Evolutionary conservation across 257 asterid species (phyloP), one percentile per base, ranked within the genome.

Genomic region (Gentiana straminea): DNA sequence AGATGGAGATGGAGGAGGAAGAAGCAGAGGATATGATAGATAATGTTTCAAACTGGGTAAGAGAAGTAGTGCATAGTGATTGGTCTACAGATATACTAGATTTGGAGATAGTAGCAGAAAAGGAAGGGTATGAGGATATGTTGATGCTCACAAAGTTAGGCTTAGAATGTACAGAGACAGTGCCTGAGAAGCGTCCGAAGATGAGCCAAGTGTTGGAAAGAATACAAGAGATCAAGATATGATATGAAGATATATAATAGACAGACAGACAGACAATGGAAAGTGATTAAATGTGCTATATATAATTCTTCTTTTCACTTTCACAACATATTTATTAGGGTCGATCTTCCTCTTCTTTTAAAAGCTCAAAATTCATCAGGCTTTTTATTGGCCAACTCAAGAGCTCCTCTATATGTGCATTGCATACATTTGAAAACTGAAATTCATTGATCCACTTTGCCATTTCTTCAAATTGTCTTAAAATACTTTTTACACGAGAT

Each of bases 1-100:
- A 24, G 50, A 12, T 52, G 8, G 56, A 41, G 24, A 13, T 33
- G 11, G 49, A 9, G 11, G 73, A 53, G 50, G 56, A 41, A 12
- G 33, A 38, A n/a, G 49, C 9, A 8, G 73, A 53, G 50, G 50
- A 34, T 33, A n/a, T 7, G 12, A 50, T 9, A 1, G 66, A 56
- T 41, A 87, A 79, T 65, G 68, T 83, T 4, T 81, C 88, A 1
- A 82, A 73, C 11, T 86, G 94, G 94, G 90, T 83, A 5, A 69
- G 78, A 38, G 62, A 69, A 8, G 78, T 82, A 7, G 77, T 81
- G 10, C 62, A 65, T 36, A 59, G 53, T 7, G 91, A 81, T 53
- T 86, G 95, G 94, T 86, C 94, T 35, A 77, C 88, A 0, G 94
- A 86, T 53, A 76, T 86, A 62, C 54, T 86, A 65, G 95, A 86